Evolutionary conservation across 805 yeast genomes (phyloP).

Genomic region (Teunomyces gatunensis): DNA sequence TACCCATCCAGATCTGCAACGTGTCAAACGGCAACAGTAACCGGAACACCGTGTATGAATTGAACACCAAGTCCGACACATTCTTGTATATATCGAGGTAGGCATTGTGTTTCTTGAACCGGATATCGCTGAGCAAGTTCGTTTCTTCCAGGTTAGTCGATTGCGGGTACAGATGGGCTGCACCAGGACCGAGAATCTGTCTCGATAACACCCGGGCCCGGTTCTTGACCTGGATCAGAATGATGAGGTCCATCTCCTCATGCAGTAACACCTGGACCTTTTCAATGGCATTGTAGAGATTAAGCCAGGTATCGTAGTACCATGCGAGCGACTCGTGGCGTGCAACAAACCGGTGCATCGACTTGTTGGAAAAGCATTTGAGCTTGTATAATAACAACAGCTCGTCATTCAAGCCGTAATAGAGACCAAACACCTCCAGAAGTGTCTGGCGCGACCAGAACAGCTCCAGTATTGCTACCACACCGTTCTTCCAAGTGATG

Average conservation of each 20-base stretch:
- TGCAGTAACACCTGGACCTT: slow-evolving; percentile 42
- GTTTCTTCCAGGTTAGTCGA: slow-evolving; percentile 17
- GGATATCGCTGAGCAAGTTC: slow-evolving; percentile 27
- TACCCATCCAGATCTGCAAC: slow-evolving; percentile 46
- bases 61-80: slow-evolving; percentile 39
- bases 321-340: slow-evolving; percentile 67
- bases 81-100: slow-evolving; percentile 39
- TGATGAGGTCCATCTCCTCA: slow-evolving; percentile 51
- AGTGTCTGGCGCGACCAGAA: slow-evolving; percentile 45
- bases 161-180: slow-evolving; percentile 7
- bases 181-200: slow-evolving; percentile 19
- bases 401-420: slow-evolving; percentile 68
- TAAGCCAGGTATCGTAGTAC: slow-evolving; percentile 63
- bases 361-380: slow-evolving; percentile 34
- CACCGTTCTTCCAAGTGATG: slow-evolving; percentile 9
- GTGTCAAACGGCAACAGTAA: slow-evolving; percentile 36
- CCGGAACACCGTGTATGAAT: slow-evolving; percentile 40
- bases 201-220: slow-evolving; percentile 46
- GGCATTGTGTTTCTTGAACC: slow-evolving; percentile 36
- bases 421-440: slow-evolving; percentile 53
- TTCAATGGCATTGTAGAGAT: slow-evolving; percentile 50
- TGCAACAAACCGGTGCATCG: slow-evolving; percentile 35
- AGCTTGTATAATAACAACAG: slow-evolving; percentile 53
- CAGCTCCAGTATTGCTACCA: slow-evolving; percentile 3
- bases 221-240: slow-evolving; percentile 61